Conservation (phyloP, 179 eudicot species). For the Actinidia chinensis region DNA sequence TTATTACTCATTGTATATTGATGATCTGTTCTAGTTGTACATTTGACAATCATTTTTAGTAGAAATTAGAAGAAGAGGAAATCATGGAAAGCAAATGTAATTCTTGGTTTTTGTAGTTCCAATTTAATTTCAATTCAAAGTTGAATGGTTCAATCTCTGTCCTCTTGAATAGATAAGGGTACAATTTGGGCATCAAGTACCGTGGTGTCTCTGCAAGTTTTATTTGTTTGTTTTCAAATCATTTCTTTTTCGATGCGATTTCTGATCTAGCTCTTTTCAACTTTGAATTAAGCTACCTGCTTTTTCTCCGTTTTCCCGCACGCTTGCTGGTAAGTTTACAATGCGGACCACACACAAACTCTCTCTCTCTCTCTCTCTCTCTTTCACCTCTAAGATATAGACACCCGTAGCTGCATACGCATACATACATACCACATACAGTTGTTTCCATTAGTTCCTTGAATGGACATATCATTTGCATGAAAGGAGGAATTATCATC, state of each 20-base stretch:
- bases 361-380: too few relatives aligned
- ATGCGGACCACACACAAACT: too few relatives aligned
- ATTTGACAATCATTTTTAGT: slow-evolving; percentile 1
- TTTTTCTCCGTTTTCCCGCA: slow-evolving; percentile 18
- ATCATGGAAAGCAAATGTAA: background rate
- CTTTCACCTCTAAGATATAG: too few relatives aligned
- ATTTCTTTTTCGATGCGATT: background rate
- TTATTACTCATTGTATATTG: too few relatives aligned
- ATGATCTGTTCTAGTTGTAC: background rate
- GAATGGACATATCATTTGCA: too few relatives aligned
- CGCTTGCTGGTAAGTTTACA: slow-evolving; percentile 18
- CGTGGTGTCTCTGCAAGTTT: background rate
- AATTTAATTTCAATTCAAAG: background rate
- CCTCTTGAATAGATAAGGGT: background rate
- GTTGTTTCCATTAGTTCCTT: too few relatives aligned
- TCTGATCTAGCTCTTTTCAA: background rate
- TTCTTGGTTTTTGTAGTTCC: background rate
- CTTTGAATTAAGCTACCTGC: background rate
- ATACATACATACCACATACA: too few relatives aligned
- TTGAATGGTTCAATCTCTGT: background rate
- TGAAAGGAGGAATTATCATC: too few relatives aligned
- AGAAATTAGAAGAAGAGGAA: slow-evolving; percentile 1
- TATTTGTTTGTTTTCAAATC: background rate
- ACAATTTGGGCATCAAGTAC: background rate
- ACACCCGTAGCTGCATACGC: too few relatives aligned